Conservation (phyloP, 176 grass and related monocot species). For the Cocos nucifera region DNA sequence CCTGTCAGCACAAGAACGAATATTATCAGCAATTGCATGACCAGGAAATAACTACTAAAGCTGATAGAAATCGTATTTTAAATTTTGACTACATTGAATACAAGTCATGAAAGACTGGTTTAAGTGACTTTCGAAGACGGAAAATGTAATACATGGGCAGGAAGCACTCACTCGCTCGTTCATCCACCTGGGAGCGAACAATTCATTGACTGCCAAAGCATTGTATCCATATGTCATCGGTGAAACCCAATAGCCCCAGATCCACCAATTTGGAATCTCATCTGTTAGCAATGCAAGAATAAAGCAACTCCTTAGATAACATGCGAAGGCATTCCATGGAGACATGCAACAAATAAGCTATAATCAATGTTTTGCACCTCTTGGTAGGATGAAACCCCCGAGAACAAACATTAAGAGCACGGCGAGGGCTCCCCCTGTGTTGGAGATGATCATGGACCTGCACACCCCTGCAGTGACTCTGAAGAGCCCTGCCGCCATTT, state of each 20-base stretch:
- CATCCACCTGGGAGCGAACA: constrained; percentile 94
- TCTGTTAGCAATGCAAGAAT: constrained; percentile 29
- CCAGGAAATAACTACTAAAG: too few relatives aligned
- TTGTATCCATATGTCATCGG: constrained; percentile 84
- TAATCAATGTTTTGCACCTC: constrained; percentile 13
- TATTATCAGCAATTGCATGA: too few relatives aligned
- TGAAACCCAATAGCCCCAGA: constrained; percentile 97
- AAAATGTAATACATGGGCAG: too few relatives aligned
- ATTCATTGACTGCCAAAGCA: constrained; percentile 89
- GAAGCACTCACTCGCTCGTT: constrained; percentile 10
- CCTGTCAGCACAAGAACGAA: background rate
- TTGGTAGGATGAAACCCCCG: constrained; percentile 91
- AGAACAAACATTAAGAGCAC: constrained; percentile 82
- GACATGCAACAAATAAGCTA: too few relatives aligned
- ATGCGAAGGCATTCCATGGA: too few relatives aligned
- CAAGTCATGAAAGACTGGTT: too few relatives aligned
- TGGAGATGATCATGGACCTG: constrained; percentile 87
- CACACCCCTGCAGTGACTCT: constrained; percentile 73
- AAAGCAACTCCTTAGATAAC: too few relatives aligned
- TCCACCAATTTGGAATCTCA: constrained; percentile 90
- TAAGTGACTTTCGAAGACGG: too few relatives aligned
- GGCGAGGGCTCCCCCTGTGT: constrained; percentile 80
- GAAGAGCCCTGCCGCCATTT: constrained; percentile 90
- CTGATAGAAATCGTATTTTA: too few relatives aligned
- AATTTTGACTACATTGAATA: too few relatives aligned